Conservation (phyloP, 1,139 yeast genomes). For the Sugiyamaella paludigena region DNA sequence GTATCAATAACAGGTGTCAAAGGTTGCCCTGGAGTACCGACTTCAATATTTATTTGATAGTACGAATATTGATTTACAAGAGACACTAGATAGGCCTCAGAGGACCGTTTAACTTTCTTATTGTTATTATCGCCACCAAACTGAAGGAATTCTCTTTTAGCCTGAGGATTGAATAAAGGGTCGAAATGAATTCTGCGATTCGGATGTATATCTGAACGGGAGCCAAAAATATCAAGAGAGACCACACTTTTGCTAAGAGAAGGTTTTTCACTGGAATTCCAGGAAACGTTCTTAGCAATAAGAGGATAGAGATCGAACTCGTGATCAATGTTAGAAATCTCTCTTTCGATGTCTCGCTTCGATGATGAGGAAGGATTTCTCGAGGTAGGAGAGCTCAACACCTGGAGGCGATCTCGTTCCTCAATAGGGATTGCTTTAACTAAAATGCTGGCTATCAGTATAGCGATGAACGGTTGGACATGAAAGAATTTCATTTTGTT, state of each 20-base stretch:
- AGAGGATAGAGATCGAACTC: too few species aligned
- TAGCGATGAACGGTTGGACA: too few species aligned
- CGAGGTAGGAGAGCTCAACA: too few species aligned
- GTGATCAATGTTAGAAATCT: too few species aligned
- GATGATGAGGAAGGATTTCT: too few species aligned
- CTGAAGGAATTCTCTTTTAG: background rate
- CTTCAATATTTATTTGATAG: constrained; percentile 39
- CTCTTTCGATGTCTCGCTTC: too few species aligned
- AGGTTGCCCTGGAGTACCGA: constrained; percentile 19
- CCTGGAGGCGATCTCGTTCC: too few species aligned
- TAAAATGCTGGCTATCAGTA: too few species aligned
- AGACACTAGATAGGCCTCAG: background rate
- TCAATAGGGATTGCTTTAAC: too few species aligned
- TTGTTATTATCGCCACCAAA: background rate
- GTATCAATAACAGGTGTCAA: constrained; percentile 17
- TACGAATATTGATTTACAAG: constrained; percentile 30
- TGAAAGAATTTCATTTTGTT: too few species aligned
- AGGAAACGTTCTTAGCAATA: too few species aligned
- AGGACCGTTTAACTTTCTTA: background rate
- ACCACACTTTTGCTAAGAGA: constrained; percentile 10
- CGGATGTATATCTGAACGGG: constrained; percentile 10
- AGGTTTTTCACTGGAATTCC: too few species aligned
- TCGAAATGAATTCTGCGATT: constrained; percentile 11
- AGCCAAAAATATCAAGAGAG: constrained; percentile 6
- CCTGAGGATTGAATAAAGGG: constrained; percentile 1